Evolutionary conservation across 495 filamentous ascomycete species (phyloP).

Genomic region (Glonium stellatum): DNA sequence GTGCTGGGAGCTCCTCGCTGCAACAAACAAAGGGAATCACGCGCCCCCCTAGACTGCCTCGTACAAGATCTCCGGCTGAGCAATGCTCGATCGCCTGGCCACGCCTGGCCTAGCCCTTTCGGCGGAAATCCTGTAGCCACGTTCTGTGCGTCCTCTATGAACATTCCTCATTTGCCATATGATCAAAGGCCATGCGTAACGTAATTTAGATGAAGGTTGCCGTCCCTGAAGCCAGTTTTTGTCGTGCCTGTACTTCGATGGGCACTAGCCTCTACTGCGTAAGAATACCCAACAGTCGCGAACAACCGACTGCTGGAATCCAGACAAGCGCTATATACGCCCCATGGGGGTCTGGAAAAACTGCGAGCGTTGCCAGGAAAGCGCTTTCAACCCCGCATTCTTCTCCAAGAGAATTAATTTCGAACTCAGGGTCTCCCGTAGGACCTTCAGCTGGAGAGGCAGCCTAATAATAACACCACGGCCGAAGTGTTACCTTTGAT

Average conservation of each 20-base stretch:
- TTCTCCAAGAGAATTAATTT: slow-evolving; percentile 17
- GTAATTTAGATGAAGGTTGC: neutral
- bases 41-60: slow-evolving; percentile 11
- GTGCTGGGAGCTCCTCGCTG: slow-evolving; percentile 4
- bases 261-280: neutral
- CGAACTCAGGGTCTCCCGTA: slow-evolving; percentile 9
- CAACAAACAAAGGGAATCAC: slow-evolving; percentile 22
- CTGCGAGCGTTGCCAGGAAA: neutral
- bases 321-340: neutral
- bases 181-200: neutral
- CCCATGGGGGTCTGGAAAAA: neutral
- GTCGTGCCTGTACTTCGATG: slow-evolving; percentile 1
- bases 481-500: neutral
- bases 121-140: slow-evolving; percentile 17
- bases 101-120: neutral
- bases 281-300: neutral
- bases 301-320: neutral
- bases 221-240: neutral
- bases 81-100: slow-evolving; percentile 5
- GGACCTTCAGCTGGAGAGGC: slow-evolving; percentile 5
- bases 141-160: slow-evolving; percentile 13
- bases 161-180: slow-evolving; percentile 9
- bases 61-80: slow-evolving; percentile 11
- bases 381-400: slow-evolving; percentile 21
- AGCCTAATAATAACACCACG: neutral